phyloP scores from a whole-genome alignment of 768 basidiomycete species.

The Tulasnella sp. region DNA sequence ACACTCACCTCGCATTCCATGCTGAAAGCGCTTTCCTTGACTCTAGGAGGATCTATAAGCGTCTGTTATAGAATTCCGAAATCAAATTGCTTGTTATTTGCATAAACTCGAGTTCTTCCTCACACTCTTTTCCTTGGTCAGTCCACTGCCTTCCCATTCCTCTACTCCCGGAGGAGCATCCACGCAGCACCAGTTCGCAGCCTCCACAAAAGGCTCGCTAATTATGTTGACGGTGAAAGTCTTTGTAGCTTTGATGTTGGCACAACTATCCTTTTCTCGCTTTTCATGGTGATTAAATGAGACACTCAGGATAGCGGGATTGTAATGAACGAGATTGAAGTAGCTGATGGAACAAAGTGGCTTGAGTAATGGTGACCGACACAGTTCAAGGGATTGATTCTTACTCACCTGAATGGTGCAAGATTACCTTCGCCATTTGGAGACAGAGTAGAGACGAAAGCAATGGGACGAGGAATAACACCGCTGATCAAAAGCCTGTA shows the following conservation, averaged over 20 bases:
- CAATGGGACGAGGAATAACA: conserved; percentile 54
- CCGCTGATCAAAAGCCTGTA: conserved; percentile 46
- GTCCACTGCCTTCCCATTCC: conserved; percentile 50
- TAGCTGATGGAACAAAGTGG: conserved; percentile 29
- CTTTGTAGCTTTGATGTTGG: conserved; percentile 50
- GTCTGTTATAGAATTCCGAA: conserved; percentile 25
- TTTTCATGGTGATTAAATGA: conserved; percentile 37
- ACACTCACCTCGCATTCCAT: conserved; percentile 49
- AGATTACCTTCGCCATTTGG: conserved; percentile 41
- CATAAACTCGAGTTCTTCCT: no score
- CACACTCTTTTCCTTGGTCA: conserved; percentile 42
- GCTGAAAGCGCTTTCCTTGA: conserved; percentile 44
- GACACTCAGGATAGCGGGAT: conserved; percentile 54
- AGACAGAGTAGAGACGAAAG: conserved; percentile 50
- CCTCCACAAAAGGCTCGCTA: conserved; percentile 36
- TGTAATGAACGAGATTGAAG: conserved; percentile 49
- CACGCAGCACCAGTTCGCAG: conserved; percentile 42
- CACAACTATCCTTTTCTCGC: conserved; percentile 45
- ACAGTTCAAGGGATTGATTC: not conserved
- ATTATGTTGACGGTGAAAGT: conserved; percentile 64
- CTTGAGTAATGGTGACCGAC: conserved; percentile 26
- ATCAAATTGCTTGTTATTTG: no score
- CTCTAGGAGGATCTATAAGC: conserved; percentile 38
- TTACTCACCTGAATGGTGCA: conserved; percentile 47
- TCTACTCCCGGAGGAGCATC: conserved; percentile 41